These are phyloP conservation scores for Corchorus capsularis DNA, from an alignment of 345 rosid genomes.

Conservation along the genomic window DNA sequence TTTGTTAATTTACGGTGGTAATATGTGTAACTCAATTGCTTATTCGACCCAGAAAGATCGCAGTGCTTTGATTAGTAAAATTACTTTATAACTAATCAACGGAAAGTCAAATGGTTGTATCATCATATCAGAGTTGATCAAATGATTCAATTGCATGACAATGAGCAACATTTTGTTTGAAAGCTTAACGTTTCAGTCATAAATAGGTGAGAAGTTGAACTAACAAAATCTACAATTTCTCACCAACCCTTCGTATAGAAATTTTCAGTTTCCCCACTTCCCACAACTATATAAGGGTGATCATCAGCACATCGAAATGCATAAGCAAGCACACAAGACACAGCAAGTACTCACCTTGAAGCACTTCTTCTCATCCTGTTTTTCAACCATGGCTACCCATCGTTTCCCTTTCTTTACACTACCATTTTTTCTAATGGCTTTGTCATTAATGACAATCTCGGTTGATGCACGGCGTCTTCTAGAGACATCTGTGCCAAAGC, in stretches of 20 bases:
- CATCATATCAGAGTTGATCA: neutral
- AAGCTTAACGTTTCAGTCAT: neutral
- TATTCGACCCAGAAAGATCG: neutral
- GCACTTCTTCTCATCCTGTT: neutral
- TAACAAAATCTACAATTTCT: constrained; percentile 5
- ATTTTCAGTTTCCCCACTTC: neutral
- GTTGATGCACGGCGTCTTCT: neutral
- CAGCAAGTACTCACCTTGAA: neutral
- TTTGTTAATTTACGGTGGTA: neutral
- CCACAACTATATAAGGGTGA: constrained; percentile 1
- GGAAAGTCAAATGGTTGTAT: neutral
- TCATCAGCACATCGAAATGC: neutral
- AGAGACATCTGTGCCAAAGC: neutral
- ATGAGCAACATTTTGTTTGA: neutral
- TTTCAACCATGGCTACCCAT: neutral
- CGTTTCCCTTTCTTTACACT: constrained; percentile 1
- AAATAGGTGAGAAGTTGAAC: constrained; percentile 11
- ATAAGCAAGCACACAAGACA: neutral
- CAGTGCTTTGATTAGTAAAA: neutral
- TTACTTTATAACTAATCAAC: neutral
- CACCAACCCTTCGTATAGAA: neutral
- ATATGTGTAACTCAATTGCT: neutral
- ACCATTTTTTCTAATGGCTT: neutral
- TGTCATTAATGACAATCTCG: neutral
- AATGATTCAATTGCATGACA: neutral